phyloP scores from a whole-genome alignment of 2,329 filamentous ascomycete genomes.

The Aspergillus tubingensis region DNA sequence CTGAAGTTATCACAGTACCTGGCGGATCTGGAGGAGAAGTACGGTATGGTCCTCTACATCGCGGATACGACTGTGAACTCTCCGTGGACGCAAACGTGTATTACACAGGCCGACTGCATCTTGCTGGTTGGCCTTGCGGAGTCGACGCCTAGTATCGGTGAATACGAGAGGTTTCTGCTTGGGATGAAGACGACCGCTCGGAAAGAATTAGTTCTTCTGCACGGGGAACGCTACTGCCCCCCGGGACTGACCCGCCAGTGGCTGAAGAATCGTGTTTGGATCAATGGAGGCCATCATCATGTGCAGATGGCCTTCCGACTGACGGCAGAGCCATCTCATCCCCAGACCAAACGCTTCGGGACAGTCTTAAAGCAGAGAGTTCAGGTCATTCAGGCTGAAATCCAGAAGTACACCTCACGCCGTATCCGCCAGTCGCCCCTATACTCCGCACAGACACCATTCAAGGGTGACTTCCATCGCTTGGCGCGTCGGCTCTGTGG shows the following conservation, averaged over 20 bases:
- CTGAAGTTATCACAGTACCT: slow-evolving; percentile 93
- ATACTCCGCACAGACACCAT: slow-evolving; percentile 87
- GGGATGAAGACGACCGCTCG: slow-evolving; percentile 96
- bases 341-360: slow-evolving; percentile 75
- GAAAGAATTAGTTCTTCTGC: slow-evolving; percentile 87
- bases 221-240: slow-evolving; percentile 82
- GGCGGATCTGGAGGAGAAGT: slow-evolving; percentile 95
- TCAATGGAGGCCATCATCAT: slow-evolving; percentile 96
- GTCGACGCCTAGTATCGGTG: slow-evolving; percentile 83
- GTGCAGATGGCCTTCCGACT: slow-evolving; percentile 90
- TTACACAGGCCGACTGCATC: slow-evolving; percentile 94
- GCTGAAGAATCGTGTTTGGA: slow-evolving; percentile 92
- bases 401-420: slow-evolving; percentile 96
- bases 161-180: slow-evolving; percentile 93
- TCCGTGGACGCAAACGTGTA: slow-evolving; percentile 97
- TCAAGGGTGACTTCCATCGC: slow-evolving; percentile 95
- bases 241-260: slow-evolving; percentile 85
- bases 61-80: slow-evolving; percentile 97
- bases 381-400: slow-evolving; percentile 92
- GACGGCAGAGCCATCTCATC: slow-evolving; percentile 73
- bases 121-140: slow-evolving; percentile 89
- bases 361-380: slow-evolving; percentile 88
- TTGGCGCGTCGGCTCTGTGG: slow-evolving; percentile 87
- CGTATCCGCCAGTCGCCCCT: slow-evolving; percentile 83
- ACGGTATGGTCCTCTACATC: slow-evolving; percentile 90